Conservation (phyloP, 306 rosid genomes). For the Notholithocarpus densiflorus region DNA sequence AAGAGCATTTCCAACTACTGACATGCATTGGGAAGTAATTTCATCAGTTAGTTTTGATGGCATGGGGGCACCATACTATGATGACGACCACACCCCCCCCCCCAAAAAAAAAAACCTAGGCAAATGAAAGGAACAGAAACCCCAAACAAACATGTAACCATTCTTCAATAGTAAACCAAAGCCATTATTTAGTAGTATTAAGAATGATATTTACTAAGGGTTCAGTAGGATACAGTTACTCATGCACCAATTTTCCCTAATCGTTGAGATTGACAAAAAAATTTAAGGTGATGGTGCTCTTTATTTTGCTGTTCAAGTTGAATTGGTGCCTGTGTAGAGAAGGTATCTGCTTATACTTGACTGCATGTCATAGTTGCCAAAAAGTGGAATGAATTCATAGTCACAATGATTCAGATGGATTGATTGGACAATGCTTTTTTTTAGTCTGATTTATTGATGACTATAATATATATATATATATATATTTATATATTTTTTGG, state of each 20-base stretch:
- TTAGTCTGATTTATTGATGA: background rate
- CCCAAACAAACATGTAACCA: background rate
- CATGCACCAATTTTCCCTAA: background rate
- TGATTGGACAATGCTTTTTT: background rate
- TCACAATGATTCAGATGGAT: slow-evolving; percentile 17
- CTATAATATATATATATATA: background rate
- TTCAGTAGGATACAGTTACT: background rate
- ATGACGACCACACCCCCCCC: background rate
- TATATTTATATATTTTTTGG: background rate
- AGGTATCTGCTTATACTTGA: background rate
- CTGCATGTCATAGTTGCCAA: background rate
- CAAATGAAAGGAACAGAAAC: background rate
- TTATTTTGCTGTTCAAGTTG: background rate
- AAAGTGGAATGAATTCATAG: background rate
- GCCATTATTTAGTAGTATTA: background rate
- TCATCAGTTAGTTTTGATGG: background rate
- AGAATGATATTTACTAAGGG: background rate
- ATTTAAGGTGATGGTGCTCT: background rate
- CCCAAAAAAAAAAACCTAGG: background rate
- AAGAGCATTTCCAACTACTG: background rate
- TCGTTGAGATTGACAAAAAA: background rate
- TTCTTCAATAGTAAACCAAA: background rate
- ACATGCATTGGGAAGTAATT: background rate
- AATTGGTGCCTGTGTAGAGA: background rate
- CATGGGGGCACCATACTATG: background rate